Conservation (phyloP, 345 rosid genomes). For the Adansonia digitata region DNA sequence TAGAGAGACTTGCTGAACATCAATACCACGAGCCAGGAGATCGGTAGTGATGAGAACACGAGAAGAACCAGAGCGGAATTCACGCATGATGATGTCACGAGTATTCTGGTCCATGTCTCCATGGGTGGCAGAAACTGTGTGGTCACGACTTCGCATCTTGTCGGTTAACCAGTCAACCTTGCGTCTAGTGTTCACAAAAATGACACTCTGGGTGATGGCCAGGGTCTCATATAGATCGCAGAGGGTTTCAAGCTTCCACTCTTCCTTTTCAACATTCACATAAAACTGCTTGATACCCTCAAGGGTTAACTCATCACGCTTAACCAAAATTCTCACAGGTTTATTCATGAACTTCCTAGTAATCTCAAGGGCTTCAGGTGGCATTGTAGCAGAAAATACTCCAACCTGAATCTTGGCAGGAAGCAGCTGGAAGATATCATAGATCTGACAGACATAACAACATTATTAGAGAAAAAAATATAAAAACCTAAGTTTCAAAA, state of each 20-base stretch:
- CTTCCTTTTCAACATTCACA: conserved; percentile 77
- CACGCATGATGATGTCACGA: conserved; percentile 78
- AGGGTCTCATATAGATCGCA: conserved; percentile 82
- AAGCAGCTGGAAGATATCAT: conserved; percentile 77
- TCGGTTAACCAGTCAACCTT: conserved; percentile 93
- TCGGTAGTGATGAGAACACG: conserved; percentile 85
- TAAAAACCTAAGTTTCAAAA: neutral
- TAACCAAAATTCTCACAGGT: conserved; percentile 79
- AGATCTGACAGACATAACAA: conserved; percentile 44
- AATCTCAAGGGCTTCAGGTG: conserved; percentile 87
- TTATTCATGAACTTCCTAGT: conserved; percentile 88
- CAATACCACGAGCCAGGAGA: conserved; percentile 83
- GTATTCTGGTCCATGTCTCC: conserved; percentile 97
- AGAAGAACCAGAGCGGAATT: conserved; percentile 82
- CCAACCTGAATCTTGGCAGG: conserved; percentile 75
- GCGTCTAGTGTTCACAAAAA: conserved; percentile 84
- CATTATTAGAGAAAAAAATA: neutral
- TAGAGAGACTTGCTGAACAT: conserved; percentile 88
- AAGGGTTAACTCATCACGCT: conserved; percentile 86
- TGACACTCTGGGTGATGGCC: conserved; percentile 86
- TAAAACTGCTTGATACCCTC: conserved; percentile 89
- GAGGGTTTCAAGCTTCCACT: conserved; percentile 79
- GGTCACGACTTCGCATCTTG: conserved; percentile 78
- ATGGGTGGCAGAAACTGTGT: conserved; percentile 86
- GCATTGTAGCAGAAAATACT: conserved; percentile 93